Conservation (phyloP, 2,329 filamentous ascomycete genomes). For the Alternaria burnsii region DNA sequence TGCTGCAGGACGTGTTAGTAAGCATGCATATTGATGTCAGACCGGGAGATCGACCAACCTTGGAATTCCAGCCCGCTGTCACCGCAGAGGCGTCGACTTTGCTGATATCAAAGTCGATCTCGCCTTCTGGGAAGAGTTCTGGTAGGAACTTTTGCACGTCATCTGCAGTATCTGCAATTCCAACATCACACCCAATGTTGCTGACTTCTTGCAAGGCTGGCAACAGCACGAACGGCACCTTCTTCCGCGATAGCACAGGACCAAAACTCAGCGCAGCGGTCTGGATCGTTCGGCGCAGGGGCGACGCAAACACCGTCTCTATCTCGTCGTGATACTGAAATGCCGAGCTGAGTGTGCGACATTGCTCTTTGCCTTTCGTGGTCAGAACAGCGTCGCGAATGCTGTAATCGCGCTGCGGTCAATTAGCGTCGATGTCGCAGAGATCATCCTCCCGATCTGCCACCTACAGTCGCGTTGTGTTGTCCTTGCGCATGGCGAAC, state of each 20-base stretch:
- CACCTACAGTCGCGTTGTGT: slow-evolving; percentile 68
- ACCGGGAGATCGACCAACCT: slow-evolving; percentile 50
- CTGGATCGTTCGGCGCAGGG: slow-evolving; percentile 80
- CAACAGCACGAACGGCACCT: slow-evolving; percentile 65
- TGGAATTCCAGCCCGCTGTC: slow-evolving; percentile 74
- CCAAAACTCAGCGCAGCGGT: slow-evolving; percentile 77
- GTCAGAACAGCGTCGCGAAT: slow-evolving; percentile 84
- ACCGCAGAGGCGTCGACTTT: slow-evolving; percentile 70
- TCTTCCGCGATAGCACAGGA: slow-evolving; percentile 49
- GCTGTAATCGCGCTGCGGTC: slow-evolving; percentile 68
- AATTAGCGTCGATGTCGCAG: background rate
- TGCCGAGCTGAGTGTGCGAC: slow-evolving; percentile 65
- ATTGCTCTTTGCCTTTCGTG: slow-evolving; percentile 77
- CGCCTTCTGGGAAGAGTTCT: slow-evolving; percentile 64
- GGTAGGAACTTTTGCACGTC: slow-evolving; percentile 55
- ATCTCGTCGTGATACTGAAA: slow-evolving; percentile 70
- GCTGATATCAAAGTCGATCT: slow-evolving; percentile 56
- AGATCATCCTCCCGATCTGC: background rate
- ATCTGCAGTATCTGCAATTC: slow-evolving; percentile 54
- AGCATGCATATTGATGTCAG: slow-evolving; percentile 6
- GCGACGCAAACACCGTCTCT: slow-evolving; percentile 78
- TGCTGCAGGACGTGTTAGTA: slow-evolving; percentile 24
- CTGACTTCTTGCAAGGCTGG: slow-evolving; percentile 83
- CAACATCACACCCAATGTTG: slow-evolving; percentile 78
- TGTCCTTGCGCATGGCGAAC: slow-evolving; percentile 78